Conservation (phyloP, 768 basidiomycete species). For the Boletus sensibilis region DNA sequence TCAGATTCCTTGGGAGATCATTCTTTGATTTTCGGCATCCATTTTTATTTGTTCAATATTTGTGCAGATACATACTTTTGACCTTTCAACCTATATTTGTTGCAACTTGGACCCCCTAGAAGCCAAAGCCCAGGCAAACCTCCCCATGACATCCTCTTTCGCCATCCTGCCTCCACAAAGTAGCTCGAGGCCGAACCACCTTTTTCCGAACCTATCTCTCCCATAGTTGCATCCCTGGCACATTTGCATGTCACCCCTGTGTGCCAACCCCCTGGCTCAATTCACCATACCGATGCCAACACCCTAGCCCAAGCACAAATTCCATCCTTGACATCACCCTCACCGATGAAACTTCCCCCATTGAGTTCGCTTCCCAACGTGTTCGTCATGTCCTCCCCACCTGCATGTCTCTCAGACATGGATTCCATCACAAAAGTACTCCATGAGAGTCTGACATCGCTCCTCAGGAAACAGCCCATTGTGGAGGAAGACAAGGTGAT, state of each 20-base stretch:
- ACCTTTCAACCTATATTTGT: no score
- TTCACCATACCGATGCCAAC: conserved; percentile 26
- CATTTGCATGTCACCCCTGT: background rate
- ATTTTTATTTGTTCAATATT: conserved; percentile 16
- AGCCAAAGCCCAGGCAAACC: background rate
- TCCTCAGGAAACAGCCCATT: conserved; percentile 66
- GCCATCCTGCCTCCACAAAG: conserved; percentile 26
- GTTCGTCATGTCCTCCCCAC: conserved; percentile 23
- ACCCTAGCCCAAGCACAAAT: conserved; percentile 34
- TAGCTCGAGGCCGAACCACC: conserved; percentile 13
- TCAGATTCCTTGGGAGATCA: conserved; percentile 2
- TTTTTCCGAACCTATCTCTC: background rate
- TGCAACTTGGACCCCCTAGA: no score
- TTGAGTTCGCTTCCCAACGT: conserved; percentile 17
- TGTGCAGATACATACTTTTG: no score
- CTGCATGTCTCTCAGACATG: conserved; percentile 40
- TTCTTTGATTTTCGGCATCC: conserved; percentile 10
- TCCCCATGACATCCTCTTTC: conserved; percentile 13
- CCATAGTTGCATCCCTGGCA: background rate
- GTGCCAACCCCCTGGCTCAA: background rate
- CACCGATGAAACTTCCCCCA: conserved; percentile 48
- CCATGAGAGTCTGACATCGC: conserved; percentile 64
- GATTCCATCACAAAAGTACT: conserved; percentile 55
- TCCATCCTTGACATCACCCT: conserved; percentile 58
- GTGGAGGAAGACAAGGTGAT: conserved; percentile 37